Conservation (phyloP, 192 early-diverging fungal species). For the Coemansia sp. region DNA sequence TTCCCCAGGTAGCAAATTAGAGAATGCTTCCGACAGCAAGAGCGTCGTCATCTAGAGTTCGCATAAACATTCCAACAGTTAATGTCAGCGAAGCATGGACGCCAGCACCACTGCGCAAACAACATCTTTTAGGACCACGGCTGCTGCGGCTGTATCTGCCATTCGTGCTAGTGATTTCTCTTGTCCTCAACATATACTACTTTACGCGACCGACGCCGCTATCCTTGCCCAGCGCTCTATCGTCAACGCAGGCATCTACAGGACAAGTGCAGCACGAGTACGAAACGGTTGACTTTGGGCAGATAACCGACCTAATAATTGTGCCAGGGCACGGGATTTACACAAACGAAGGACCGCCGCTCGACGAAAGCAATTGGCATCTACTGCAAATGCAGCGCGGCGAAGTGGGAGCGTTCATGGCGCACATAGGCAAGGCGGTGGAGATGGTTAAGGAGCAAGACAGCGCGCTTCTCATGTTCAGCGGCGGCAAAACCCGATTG, state of each 20-base stretch:
- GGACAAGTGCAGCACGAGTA: constrained; percentile 11
- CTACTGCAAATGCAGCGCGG: constrained; percentile 43
- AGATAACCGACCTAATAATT: constrained; percentile 51
- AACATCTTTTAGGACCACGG: constrained; percentile 27
- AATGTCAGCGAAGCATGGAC: constrained; percentile 50
- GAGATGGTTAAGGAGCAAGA: constrained; percentile 44
- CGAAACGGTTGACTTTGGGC: constrained; percentile 21
- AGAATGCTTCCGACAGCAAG: constrained; percentile 18
- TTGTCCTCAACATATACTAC: constrained; percentile 53
- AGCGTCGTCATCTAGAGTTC: constrained; percentile 47
- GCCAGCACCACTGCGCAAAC: constrained; percentile 50
- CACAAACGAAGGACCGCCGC: constrained; percentile 36
- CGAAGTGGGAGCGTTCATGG: constrained; percentile 51
- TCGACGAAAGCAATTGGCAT: constrained; percentile 50
- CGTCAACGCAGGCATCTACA: constrained; percentile 19
- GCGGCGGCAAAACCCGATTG: constrained; percentile 49
- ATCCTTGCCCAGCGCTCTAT: constrained; percentile 23
- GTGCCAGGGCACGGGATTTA: constrained; percentile 55
- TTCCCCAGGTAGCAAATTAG: no score
- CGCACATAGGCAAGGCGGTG: constrained; percentile 46
- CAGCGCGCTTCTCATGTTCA: constrained; percentile 50
- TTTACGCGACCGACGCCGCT: constrained; percentile 49
- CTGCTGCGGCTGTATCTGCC: constrained; percentile 39
- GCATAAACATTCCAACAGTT: constrained; percentile 56
- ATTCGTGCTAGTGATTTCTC: constrained; percentile 35